Conservation (phyloP, 2,329 filamentous ascomycete genomes). For the Alternaria ethzedia region DNA sequence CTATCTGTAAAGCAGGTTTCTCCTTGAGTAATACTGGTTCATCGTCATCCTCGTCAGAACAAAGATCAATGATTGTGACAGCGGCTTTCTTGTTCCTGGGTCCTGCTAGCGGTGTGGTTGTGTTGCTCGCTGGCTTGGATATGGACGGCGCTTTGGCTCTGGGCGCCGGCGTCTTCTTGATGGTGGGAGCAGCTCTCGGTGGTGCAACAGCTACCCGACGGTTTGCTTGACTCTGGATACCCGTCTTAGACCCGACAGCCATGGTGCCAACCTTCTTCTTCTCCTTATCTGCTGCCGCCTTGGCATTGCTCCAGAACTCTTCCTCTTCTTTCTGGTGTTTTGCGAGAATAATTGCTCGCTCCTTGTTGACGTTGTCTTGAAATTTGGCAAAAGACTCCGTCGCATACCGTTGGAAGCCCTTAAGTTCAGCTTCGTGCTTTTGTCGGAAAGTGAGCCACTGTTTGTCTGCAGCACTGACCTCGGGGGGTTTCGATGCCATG, state of each 20-base stretch:
- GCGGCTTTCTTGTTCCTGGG: not conserved
- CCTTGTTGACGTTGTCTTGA: not conserved
- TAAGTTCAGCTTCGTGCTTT: not conserved
- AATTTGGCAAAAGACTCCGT: not conserved
- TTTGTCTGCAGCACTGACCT: not conserved
- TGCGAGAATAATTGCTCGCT: not conserved
- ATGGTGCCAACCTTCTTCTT: not conserved
- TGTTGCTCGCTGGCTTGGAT: not conserved
- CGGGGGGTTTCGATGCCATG: not conserved
- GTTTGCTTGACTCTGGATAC: not conserved
- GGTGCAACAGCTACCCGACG: not conserved
- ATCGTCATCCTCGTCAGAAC: slow-evolving; percentile 15
- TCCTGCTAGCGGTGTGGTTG: not conserved
- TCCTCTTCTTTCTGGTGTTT: slow-evolving; percentile 13
- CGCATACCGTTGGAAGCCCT: not conserved
- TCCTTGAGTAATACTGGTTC: not conserved
- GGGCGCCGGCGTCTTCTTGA: not conserved
- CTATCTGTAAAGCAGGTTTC: not conserved
- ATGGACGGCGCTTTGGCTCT: not conserved
- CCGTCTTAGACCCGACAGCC: not conserved
- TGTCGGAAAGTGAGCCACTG: slow-evolving; percentile 5
- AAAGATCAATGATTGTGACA: slow-evolving; percentile 9
- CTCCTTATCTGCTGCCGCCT: not conserved
- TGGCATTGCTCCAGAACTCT: slow-evolving; percentile 8
- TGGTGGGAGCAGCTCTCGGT: not conserved